Percentiles rank a stretch among this genome's conserved stretches.
Conservation (phyloP, 768 basidiomycete genomes). For the Glaciozyma antarctica region DNA sequence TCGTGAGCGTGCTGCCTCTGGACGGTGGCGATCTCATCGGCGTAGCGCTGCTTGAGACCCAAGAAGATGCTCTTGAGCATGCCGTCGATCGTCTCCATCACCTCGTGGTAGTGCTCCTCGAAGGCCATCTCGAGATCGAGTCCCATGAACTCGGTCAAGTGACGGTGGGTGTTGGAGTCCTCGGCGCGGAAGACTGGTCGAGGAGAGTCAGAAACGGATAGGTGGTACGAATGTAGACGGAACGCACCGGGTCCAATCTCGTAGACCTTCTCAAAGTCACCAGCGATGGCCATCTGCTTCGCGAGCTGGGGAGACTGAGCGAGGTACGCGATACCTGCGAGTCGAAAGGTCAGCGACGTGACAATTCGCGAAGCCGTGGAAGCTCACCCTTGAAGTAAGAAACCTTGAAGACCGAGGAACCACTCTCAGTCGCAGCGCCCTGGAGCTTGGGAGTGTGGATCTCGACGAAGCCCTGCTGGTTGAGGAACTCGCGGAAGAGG, state of each 20-base stretch:
- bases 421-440: slow-evolving; percentile 91
- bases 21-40: slow-evolving; percentile 71
- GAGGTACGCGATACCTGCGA: slow-evolving; percentile 70
- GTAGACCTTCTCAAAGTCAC: slow-evolving; percentile 95
- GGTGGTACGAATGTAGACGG: background rate
- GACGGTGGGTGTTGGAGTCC: slow-evolving; percentile 91
- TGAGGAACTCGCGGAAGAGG: slow-evolving; percentile 75
- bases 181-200: slow-evolving; percentile 88
- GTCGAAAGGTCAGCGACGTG: background rate
- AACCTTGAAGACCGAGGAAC: slow-evolving; percentile 95
- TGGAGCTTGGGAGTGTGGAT: slow-evolving; percentile 97
- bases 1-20: slow-evolving; percentile 86
- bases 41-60: slow-evolving; percentile 64
- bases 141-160: slow-evolving; percentile 96
- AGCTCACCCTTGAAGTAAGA: slow-evolving; percentile 83
- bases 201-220: background rate
- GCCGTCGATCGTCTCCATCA: slow-evolving; percentile 79
- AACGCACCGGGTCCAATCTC: slow-evolving; percentile 62
- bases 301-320: slow-evolving; percentile 96
- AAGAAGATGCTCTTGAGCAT: slow-evolving; percentile 80
- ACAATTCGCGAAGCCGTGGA: background rate
- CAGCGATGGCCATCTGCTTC: slow-evolving; percentile 99
- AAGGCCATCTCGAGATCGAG: slow-evolving; percentile 99
- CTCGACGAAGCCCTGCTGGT: slow-evolving; percentile 68
- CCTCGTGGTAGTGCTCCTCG: slow-evolving; percentile 98